Conservation (phyloP, 805 yeast genomes). For the Saccharomyces mikatae region DNA sequence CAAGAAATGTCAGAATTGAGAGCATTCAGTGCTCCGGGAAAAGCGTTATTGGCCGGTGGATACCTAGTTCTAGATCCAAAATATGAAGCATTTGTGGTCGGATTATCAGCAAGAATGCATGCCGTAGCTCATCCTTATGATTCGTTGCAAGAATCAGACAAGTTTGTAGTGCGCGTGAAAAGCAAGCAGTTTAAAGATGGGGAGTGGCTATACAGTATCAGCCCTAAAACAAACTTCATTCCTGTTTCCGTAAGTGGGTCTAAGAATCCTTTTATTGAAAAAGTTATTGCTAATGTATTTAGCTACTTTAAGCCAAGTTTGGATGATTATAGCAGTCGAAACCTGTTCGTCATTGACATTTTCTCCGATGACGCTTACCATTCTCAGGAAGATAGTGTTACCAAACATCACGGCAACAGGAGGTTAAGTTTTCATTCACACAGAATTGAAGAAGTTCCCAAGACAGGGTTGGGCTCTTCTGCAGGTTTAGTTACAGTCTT, state of each 20-base stretch:
- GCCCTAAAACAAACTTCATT: slow-evolving; percentile 9
- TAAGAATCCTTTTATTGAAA: slow-evolving; percentile 67
- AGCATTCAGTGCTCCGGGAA: slow-evolving; percentile 90
- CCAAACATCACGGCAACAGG: slow-evolving; percentile 30
- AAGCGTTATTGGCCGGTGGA: slow-evolving; percentile 91
- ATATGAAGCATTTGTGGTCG: slow-evolving; percentile 74
- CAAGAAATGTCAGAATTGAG: slow-evolving; percentile 12
- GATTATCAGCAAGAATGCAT: slow-evolving; percentile 84
- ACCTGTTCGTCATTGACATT: slow-evolving; percentile 40
- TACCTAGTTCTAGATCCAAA: slow-evolving; percentile 77
- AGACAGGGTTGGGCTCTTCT: slow-evolving; percentile 93
- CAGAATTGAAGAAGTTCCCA: slow-evolving; percentile 66
- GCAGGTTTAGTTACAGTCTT: slow-evolving; percentile 86
- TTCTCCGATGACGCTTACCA: slow-evolving; percentile 88
- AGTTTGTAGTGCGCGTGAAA: slow-evolving; percentile 36
- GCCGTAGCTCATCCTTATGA: slow-evolving; percentile 36
- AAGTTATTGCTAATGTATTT: slow-evolving; percentile 49
- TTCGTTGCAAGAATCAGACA: slow-evolving; percentile 2
- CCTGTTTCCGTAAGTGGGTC: slow-evolving; percentile 29
- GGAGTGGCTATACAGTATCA: slow-evolving; percentile 51
- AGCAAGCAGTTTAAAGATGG: slow-evolving; percentile 76
- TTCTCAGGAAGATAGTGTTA: slow-evolving; percentile 49
- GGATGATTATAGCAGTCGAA: neutral
- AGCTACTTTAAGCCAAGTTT: slow-evolving; percentile 39
- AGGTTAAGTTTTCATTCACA: slow-evolving; percentile 52